Evolutionary conservation across 805 yeast species (phyloP), one percentile per base, ranked within the genome.

Genomic region (Lipomyces oligophaga): DNA sequence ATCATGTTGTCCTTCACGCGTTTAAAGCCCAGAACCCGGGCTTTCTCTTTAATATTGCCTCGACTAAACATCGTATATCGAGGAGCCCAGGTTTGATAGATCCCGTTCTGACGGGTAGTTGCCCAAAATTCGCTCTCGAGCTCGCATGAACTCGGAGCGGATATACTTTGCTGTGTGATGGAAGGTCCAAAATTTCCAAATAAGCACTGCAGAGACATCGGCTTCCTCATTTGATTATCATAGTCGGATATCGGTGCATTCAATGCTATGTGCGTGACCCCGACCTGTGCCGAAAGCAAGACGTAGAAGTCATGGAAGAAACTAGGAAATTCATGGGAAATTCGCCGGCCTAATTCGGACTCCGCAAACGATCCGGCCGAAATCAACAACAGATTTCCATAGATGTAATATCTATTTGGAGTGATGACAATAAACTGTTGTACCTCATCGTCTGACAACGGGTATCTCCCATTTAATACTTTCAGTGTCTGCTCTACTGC

Each of bases 21-120:
- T 1, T 45, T 35, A 43, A 68, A 77, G 0, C 63, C 62, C 33
- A 85, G 60, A 0, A 86, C 72, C 18, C 96, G 64, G 11, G 78
- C 73, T 62, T 86, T 86, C 60, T 86, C 96, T 54, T 83, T 83
- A 57, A 87, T 77, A 61, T 86, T 86, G 1, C 96, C 96, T 16
- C 96, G 65, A 39, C 89, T 81, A 61, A 87, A 87, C 96, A 86
- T 86, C 1, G 95, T 85, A 59, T 78, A 81, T 44, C 73, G 62
- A 1, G 96, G 96, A 4, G 90, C 85, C 96, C 96, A 86, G 7
- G 75, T 72, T 59, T 86, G 96, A 52, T 62, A 68, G 2, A 86
- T 78, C 1, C 87, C 88, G 62, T 87, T 85, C 58, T 86, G 96
- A 2, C 70, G 65, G 1, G 73, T 72, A 8, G 71, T 64, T 57